Evolutionary conservation across 441 rosid genomes (phyloP), one percentile per base, ranked within the genome.

Genomic region (California macrophylla): DNA sequence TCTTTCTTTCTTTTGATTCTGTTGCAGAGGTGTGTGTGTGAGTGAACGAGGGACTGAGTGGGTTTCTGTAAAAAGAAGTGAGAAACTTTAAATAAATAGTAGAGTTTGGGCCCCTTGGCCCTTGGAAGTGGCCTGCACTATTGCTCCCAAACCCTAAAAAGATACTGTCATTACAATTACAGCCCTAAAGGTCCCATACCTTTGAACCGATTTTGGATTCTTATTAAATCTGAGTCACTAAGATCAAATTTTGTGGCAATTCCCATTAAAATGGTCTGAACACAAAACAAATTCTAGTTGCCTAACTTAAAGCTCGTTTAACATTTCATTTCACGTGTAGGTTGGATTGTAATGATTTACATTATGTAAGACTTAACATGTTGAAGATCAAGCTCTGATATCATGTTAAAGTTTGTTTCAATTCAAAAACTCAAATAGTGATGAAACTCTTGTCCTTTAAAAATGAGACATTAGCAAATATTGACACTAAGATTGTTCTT

Each of bases 21-120:
- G 25, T 47, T 70, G 77, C 79, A 76, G 76, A 70, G 62, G 73
- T 71, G 73, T 73, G 76, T 69, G 78, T 70, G 79, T n/a, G 64
- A 50, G 54, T 42, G 25, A 62, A 60, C 1, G 45, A 7, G 45
- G 9, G 45, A 38, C 21, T 0, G 62, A 50, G 82, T 77, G 80
- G 77, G 67, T 74, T 70, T 73, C 56, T 78, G 66, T 83, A 76
- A 83, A 85, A 85, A 85, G 89, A 80, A 77, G 82, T 68, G 84
- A 80, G 64, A 23, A 13, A 64, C n/a, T 66, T 54, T 29, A 21
- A 67, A 25, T 68, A 63, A 64, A 38, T 34, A 54, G 69, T 60
- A 1, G 12, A 38, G 45, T 7, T 2, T 38, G 4, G 3, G n/a
- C 6, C 50, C 1, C 16, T 6, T 1, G 25, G 61, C 24, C 61